Evolutionary conservation across 2,329 filamentous ascomycete genomes (phyloP), one percentile per base, ranked within the genome.

Genomic region (Aspergillus ochraceoroseus): DNA sequence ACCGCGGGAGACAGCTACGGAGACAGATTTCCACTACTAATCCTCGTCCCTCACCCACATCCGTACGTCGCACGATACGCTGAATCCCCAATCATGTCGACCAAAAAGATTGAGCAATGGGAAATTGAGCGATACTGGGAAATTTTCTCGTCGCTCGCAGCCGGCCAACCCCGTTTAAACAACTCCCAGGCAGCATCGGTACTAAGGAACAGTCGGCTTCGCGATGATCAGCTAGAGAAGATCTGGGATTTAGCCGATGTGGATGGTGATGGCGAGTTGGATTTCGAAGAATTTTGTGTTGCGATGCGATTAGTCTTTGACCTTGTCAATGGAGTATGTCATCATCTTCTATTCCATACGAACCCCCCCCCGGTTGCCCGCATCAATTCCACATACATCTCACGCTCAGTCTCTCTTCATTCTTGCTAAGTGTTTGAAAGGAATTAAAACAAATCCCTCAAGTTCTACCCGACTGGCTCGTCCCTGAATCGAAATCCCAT

Each of bases 231-330:
- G 70, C 82, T 98, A n/a, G 92, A 96, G 70, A 79, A 82, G 56
- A 87, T 98, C 48, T 98, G 92, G 92, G 92, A 98, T 61, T 76
- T 98, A 48, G 87, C 92, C 43, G 92, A 98, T 64, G 87, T 98
- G 47, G 92, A 98, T 68, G 89, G 89, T 56, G 92, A 98, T 71
- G 92, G 92, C 49, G 94, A 94, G 67, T 75, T 98, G 39, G 92
- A 98, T 69, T 98, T 98, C 71, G 92, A 98, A 70, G 92, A 98
- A 74, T 98, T 98, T 66, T 98, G 92, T 66, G 92, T 98, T 43
- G 92, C 89, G 26, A 98, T 98, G 92, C 80, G 92, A 59, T 73
- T 98, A 59, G 95, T 96, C 57, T 98, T 96, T 66, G 92, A 98
- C 64, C 72, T 96, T 52, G 82, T 98, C 55, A 98, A 98, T 60